Percentiles rank a stretch among this genome's conserved stretches.
phyloP scores from a whole-genome alignment of 2,329 filamentous ascomycete genomes.

The Penicillium nordicum region DNA sequence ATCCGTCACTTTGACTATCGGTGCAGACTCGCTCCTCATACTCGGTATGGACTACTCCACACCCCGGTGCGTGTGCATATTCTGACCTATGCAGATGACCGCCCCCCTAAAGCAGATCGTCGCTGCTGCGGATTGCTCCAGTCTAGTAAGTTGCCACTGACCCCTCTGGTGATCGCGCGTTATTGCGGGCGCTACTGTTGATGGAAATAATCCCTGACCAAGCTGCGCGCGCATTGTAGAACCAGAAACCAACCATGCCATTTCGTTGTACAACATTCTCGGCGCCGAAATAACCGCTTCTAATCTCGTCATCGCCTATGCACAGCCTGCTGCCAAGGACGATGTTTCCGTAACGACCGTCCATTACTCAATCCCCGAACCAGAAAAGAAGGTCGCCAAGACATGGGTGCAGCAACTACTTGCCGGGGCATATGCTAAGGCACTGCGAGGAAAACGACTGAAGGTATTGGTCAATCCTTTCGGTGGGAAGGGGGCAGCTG shows the following conservation, averaged over 20 bases:
- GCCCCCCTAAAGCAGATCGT: slow-evolving; percentile 46
- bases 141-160: slow-evolving; percentile 41
- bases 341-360: slow-evolving; percentile 60
- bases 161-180: slow-evolving; percentile 9
- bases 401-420: slow-evolving; percentile 65
- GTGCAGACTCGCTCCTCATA: slow-evolving; percentile 58
- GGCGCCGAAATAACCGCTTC: slow-evolving; percentile 67
- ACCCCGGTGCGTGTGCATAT: neutral
- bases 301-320: slow-evolving; percentile 69
- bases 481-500: slow-evolving; percentile 75
- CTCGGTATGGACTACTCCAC: slow-evolving; percentile 45
- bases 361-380: slow-evolving; percentile 58
- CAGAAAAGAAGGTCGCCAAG: slow-evolving; percentile 49
- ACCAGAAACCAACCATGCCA: slow-evolving; percentile 53
- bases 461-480: slow-evolving; percentile 91
- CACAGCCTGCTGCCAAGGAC: slow-evolving; percentile 57
- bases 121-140: slow-evolving; percentile 56
- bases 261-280: slow-evolving; percentile 79
- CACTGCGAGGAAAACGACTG: slow-evolving; percentile 69
- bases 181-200: slow-evolving; percentile 6
- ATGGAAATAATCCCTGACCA: slow-evolving; percentile 5
- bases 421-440: slow-evolving; percentile 65
- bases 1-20: slow-evolving; percentile 59
- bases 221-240: neutral
- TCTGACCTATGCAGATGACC: slow-evolving; percentile 49